Conservation (phyloP, 2,329 filamentous ascomycete species). For the Colletotrichum brevisporum region DNA sequence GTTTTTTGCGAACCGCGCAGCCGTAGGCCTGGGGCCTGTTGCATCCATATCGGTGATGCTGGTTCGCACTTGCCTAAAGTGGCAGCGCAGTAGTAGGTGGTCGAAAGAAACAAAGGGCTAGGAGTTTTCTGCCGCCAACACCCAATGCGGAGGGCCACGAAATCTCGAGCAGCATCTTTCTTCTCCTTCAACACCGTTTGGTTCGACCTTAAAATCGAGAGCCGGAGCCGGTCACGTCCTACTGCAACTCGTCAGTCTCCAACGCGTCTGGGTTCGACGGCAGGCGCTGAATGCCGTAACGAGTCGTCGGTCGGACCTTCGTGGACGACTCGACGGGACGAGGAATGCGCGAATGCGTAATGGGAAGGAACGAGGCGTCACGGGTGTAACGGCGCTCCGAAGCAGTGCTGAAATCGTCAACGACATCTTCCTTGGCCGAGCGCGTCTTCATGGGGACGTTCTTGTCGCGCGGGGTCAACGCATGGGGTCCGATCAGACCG, state of each 20-base stretch:
- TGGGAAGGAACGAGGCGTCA: conserved; percentile 12
- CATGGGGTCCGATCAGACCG: conserved; percentile 13
- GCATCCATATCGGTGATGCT: not conserved
- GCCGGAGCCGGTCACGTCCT: conserved; percentile 32
- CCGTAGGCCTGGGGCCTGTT: not conserved
- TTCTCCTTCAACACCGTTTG: not conserved
- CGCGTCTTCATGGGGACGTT: conserved; percentile 46
- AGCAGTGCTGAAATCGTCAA: conserved; percentile 15
- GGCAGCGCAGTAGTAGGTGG: not conserved
- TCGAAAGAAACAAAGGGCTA: not conserved
- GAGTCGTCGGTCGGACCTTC: conserved; percentile 44
- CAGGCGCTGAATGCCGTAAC: conserved; percentile 46
- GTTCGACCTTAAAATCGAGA: conserved; percentile 19
- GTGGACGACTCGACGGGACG: conserved; percentile 40
- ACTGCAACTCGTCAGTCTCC: conserved; percentile 54
- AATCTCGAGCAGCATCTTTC: not conserved
- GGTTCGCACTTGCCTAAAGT: not conserved
- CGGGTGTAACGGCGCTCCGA: conserved; percentile 19
- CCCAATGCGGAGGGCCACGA: conserved; percentile 3
- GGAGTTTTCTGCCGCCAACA: conserved; percentile 12
- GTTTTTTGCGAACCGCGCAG: not conserved
- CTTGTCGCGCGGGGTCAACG: conserved; percentile 46
- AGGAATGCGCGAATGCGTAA: conserved; percentile 42
- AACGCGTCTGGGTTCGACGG: conserved; percentile 44
- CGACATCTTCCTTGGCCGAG: conserved; percentile 17